Percentiles rank a stretch among this genome's conserved stretches.
Evolutionary conservation across 2,329 filamentous ascomycete species (phyloP).

Genomic region (Zymoseptoria pseudotritici): DNA sequence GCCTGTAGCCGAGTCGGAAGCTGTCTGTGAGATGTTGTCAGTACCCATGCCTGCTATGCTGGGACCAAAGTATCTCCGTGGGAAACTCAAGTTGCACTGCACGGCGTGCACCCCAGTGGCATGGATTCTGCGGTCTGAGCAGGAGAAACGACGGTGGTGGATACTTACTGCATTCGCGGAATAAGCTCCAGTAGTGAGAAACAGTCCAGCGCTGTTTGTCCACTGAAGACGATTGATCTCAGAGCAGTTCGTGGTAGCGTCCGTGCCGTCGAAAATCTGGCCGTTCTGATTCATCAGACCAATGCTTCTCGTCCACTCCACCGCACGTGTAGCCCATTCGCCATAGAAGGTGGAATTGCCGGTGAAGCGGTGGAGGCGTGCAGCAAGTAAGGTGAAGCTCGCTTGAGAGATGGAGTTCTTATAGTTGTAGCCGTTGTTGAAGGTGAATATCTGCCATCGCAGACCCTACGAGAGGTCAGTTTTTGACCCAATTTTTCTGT

Average conservation of each 20-base stretch:
- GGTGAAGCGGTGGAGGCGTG: slow-evolving; percentile 36
- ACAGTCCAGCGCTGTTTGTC: slow-evolving; percentile 46
- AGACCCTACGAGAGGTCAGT: background rate
- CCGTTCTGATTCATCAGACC: slow-evolving; percentile 49
- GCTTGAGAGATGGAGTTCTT: slow-evolving; percentile 78
- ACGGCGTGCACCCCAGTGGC: no score
- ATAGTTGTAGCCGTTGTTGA: slow-evolving; percentile 73
- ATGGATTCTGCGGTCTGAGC: no score
- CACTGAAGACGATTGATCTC: slow-evolving; percentile 47
- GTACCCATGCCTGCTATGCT: no score
- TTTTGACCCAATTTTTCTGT: no score
- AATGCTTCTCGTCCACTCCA: slow-evolving; percentile 53
- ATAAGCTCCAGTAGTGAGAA: slow-evolving; percentile 57
- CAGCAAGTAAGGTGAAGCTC: slow-evolving; percentile 73
- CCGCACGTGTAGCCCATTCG: slow-evolving; percentile 61
- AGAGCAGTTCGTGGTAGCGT: slow-evolving; percentile 47
- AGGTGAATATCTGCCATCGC: slow-evolving; percentile 67
- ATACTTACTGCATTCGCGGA: slow-evolving; percentile 46
- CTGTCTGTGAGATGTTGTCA: background rate
- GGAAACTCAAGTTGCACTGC: no score
- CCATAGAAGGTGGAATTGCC: slow-evolving; percentile 45
- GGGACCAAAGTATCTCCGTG: background rate
- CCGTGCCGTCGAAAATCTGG: slow-evolving; percentile 55
- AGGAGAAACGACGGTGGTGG: background rate
- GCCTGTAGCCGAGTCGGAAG: background rate